Evolutionary conservation across 345 rosid genomes (phyloP).

Genomic region (Laguncularia racemosa): DNA sequence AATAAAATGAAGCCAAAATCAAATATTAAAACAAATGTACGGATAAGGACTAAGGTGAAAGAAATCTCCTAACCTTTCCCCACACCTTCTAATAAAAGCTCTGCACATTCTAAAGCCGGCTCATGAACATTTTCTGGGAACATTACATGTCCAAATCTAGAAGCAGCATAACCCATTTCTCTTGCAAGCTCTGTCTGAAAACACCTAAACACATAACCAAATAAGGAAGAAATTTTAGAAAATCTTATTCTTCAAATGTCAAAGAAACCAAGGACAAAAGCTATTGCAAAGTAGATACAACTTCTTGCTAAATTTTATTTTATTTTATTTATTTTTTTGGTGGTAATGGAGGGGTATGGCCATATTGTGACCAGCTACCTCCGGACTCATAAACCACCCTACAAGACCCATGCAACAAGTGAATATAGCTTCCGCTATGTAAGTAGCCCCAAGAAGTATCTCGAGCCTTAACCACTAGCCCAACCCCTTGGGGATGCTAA

Average conservation of each 20-base stretch:
- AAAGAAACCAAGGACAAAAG: too few species aligned
- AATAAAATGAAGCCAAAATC: neutral
- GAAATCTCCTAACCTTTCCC: constrained; percentile 57
- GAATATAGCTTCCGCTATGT: too few species aligned
- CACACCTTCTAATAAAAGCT: constrained; percentile 83
- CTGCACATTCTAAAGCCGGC: constrained; percentile 88
- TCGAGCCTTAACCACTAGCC: too few species aligned
- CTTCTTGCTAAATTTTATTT: too few species aligned
- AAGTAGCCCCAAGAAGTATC: too few species aligned
- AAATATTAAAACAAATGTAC: neutral
- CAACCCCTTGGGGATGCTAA: too few species aligned
- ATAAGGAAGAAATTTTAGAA: constrained; percentile 47
- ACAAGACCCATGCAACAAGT: too few species aligned
- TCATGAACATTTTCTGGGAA: constrained; percentile 97
- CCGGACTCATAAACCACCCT: too few species aligned
- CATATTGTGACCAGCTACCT: too few species aligned
- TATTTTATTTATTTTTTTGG: too few species aligned
- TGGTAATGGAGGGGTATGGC: too few species aligned
- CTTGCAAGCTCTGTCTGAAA: constrained; percentile 97
- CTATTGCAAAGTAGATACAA: too few species aligned
- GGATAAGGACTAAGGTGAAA: neutral
- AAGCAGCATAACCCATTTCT: constrained; percentile 95
- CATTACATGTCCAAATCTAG: constrained; percentile 97
- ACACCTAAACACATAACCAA: constrained; percentile 53
- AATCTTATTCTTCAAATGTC: constrained; percentile 3